A percentile compares a stretch with the other conserved stretches of the same genome.
Evolutionary conservation across 495 filamentous ascomycete species (phyloP).

Genomic region (Cercophora newfieldiana): DNA sequence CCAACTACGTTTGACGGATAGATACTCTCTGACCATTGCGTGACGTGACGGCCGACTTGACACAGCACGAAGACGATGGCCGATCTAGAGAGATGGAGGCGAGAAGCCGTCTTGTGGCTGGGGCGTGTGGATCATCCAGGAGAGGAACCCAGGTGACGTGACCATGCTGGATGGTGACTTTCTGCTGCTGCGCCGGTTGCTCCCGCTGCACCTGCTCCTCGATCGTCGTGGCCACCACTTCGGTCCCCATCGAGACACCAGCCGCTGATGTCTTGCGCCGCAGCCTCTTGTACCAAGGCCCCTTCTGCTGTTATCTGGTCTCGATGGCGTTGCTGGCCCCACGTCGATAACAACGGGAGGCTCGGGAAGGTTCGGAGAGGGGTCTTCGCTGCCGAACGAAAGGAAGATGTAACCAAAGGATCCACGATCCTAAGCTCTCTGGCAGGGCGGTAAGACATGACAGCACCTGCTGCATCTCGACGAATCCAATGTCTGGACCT

Average conservation of each 20-base stretch:
- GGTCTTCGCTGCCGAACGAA: constrained; percentile 14
- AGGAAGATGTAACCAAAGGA: constrained; percentile 8
- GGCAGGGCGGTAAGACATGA: constrained; percentile 14
- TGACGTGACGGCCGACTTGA: too few relatives aligned
- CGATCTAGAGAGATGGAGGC: not conserved
- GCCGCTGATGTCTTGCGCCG: not conserved
- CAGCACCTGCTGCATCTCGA: constrained; percentile 16
- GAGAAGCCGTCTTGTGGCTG: not conserved
- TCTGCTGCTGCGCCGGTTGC: not conserved
- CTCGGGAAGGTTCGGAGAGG: too few relatives aligned
- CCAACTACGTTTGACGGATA: not conserved
- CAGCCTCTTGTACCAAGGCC: not conserved
- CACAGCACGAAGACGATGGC: not conserved
- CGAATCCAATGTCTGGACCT: too few relatives aligned
- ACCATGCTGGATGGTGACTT: not conserved
- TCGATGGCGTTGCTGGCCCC: not conserved
- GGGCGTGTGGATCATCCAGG: not conserved
- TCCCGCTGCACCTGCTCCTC: not conserved
- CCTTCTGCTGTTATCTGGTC: not conserved
- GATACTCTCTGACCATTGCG: too few relatives aligned
- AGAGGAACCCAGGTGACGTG: not conserved
- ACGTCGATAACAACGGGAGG: too few relatives aligned
- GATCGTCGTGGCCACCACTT: not conserved
- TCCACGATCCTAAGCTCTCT: too few relatives aligned
- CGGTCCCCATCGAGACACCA: not conserved